Evolutionary conservation across 768 basidiomycete genomes (phyloP).

Genomic region (Tylopilus sp.): DNA sequence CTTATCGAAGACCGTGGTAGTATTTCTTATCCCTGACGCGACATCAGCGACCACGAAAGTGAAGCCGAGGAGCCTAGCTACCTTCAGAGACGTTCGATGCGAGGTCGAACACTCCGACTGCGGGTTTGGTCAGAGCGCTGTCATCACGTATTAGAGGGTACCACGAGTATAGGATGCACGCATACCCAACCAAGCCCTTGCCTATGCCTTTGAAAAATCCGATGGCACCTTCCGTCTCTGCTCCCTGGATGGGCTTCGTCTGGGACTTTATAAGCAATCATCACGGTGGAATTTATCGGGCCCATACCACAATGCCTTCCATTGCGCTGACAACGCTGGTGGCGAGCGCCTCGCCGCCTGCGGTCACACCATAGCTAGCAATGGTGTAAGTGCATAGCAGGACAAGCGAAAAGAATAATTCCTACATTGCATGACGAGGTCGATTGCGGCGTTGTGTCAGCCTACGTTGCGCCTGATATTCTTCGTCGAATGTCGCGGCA

Average conservation of each 20-base stretch:
- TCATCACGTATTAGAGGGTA: neutral
- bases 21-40: constrained; percentile 87
- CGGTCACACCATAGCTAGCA: constrained; percentile 86
- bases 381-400: neutral
- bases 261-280: constrained; percentile 29
- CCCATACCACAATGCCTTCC: constrained; percentile 84
- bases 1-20: constrained; percentile 96
- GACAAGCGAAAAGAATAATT: neutral
- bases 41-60: constrained; percentile 4
- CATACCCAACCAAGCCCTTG: constrained; percentile 90
- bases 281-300: constrained; percentile 4
- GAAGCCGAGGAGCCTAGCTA: constrained; percentile 22
- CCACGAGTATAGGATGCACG: neutral
- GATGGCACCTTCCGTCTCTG: constrained; percentile 87
- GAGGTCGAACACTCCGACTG: constrained; percentile 94
- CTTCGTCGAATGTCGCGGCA: constrained; percentile 93
- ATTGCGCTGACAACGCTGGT: constrained; percentile 93
- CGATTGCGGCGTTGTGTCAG: constrained; percentile 90
- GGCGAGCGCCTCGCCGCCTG: constrained; percentile 91
- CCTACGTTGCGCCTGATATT: constrained; percentile 87
- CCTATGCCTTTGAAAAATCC: constrained; percentile 99
- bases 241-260: constrained; percentile 98
- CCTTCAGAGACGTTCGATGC: constrained; percentile 94
- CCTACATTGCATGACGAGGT: constrained; percentile 92
- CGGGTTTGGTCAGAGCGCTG: constrained; percentile 93